A percentile compares a stretch with the other conserved stretches of the same genome.
Evolutionary conservation across 192 early-diverging fungal genomes (phyloP).

Genomic region (Paraglomus occultum): DNA sequence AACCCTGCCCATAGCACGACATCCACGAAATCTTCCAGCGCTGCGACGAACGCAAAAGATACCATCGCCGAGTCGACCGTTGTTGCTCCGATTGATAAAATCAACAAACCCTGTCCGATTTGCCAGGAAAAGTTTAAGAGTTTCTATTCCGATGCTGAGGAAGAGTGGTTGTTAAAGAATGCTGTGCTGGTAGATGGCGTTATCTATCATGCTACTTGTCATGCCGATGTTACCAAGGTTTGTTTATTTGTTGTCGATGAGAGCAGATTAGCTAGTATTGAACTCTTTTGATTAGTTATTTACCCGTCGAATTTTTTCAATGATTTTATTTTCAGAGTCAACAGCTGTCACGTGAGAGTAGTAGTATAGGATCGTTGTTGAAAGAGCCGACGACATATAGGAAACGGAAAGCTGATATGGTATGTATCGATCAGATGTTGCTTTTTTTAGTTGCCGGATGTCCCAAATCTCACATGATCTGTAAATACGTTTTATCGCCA

Average conservation of each 20-base stretch:
- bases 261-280: no score
- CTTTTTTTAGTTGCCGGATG: no score
- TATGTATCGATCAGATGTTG: no score
- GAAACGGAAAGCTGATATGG: no score
- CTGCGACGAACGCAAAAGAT: slow-evolving; percentile 35
- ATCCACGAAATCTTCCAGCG: slow-evolving; percentile 1
- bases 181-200: slow-evolving; percentile 57
- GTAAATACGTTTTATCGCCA: no score
- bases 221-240: slow-evolving; percentile 47
- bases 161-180: slow-evolving; percentile 74
- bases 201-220: slow-evolving; percentile 62
- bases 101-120: slow-evolving; percentile 63
- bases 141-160: slow-evolving; percentile 73
- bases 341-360: no score
- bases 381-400: no score
- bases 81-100: slow-evolving; percentile 30
- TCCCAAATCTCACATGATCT: no score
- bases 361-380: no score
- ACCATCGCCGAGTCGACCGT: slow-evolving; percentile 32
- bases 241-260: background rate
- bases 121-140: slow-evolving; percentile 75
- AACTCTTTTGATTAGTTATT: no score
- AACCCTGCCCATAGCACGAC: slow-evolving; percentile 27
- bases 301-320: no score
- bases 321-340: no score